Evolutionary conservation across 176 grass and related monocot genomes (phyloP).

Genomic region (Rhynchospora breviuscula): DNA sequence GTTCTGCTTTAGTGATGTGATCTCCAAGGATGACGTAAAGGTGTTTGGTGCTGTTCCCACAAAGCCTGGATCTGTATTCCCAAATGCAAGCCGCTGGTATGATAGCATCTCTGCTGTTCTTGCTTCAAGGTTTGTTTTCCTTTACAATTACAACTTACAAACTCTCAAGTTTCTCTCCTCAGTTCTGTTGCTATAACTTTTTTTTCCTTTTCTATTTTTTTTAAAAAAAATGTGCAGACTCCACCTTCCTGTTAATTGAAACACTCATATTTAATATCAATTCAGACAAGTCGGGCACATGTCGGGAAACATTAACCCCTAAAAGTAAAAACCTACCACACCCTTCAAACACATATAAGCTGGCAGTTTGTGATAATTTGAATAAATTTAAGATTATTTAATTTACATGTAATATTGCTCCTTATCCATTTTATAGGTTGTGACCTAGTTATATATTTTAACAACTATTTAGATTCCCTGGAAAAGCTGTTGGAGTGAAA

Average conservation of each 20-base stretch:
- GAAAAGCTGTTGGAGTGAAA: constrained; percentile 60
- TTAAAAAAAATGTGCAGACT: not conserved
- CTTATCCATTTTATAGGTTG: not conserved
- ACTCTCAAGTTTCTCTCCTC: not conserved
- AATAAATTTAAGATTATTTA: not conserved
- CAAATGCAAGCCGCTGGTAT: constrained; percentile 67
- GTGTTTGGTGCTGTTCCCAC: constrained; percentile 56
- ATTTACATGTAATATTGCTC: not conserved
- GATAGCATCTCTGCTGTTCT: constrained; percentile 41
- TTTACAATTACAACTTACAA: not conserved
- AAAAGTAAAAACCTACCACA: no score
- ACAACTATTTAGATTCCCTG: constrained; percentile 58
- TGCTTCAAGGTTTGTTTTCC: constrained; percentile 47
- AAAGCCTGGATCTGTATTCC: constrained; percentile 57
- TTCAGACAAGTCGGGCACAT: no score
- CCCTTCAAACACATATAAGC: no score
- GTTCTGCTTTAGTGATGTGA: constrained; percentile 34
- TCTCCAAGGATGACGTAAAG: constrained; percentile 81
- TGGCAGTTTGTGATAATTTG: not conserved
- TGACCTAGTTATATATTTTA: not conserved
- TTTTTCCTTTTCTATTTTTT: not conserved
- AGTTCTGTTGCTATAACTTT: not conserved
- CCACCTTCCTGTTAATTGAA: no score
- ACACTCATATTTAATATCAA: no score
- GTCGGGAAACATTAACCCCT: no score